These are phyloP conservation scores for Lignosus rhinocerotis DNA, from an alignment of 1,284 basidiomycete genomes.

Conservation along the genomic window DNA sequence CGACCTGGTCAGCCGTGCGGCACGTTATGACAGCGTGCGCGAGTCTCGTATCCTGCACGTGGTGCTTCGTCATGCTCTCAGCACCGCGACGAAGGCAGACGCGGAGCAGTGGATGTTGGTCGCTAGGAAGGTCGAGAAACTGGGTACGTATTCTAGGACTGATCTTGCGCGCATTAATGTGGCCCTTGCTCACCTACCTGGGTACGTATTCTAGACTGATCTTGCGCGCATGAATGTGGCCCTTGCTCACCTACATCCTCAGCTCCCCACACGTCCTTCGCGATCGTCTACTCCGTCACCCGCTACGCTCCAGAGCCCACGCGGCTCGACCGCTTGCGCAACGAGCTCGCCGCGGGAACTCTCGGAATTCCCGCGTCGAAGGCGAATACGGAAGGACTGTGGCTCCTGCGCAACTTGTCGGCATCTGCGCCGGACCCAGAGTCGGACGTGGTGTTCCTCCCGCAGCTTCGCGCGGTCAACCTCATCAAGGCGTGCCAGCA, in stretches of 20 bases:
- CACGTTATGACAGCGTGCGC: constrained; percentile 46
- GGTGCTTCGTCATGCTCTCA: constrained; percentile 62
- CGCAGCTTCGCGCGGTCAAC: constrained; percentile 86
- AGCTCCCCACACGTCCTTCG: constrained; percentile 72
- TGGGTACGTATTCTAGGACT: constrained; percentile 44
- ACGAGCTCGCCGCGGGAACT: constrained; percentile 83
- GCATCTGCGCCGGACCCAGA: constrained; percentile 79
- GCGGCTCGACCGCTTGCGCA: constrained; percentile 81
- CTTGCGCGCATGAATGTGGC: constrained; percentile 28
- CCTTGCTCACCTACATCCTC: not conserved
- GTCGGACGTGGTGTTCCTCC: constrained; percentile 83
- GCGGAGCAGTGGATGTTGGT: constrained; percentile 77
- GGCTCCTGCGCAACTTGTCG: constrained; percentile 69
- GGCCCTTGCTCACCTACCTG: constrained; percentile 28
- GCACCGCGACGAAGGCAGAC: constrained; percentile 61
- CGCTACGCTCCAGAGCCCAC: constrained; percentile 67
- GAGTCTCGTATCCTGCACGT: constrained; percentile 60
- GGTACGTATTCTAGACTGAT: constrained; percentile 43
- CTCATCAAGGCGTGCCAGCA: constrained; percentile 83
- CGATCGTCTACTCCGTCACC: constrained; percentile 66
- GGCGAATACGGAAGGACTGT: constrained; percentile 70
- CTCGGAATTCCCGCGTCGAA: constrained; percentile 67
- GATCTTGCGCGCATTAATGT: not conserved
- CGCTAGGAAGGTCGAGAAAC: constrained; percentile 61
- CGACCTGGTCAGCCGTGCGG: constrained; percentile 40